Base-by-base conservation (phyloP, 2,329 filamentous ascomycete genomes). In the Davidsoniella neocaledoniae region DNA sequence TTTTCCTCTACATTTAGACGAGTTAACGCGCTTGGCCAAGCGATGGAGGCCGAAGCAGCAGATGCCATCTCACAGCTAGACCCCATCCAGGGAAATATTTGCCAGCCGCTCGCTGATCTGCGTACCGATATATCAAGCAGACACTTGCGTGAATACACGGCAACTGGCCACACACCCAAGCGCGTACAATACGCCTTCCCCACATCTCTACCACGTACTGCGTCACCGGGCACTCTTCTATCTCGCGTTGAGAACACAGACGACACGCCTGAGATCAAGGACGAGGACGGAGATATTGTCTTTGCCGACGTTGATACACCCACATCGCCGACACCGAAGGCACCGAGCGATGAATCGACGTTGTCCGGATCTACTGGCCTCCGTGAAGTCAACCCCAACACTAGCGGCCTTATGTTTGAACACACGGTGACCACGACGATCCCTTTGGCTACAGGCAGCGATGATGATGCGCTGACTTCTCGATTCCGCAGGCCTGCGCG, bases 111-210 rank as follows among this genome's bases (percentile, higher is more conserved):
- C 5, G 66, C 71, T 23, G 72, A 79, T 43, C 76, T 98, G 23
- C 78, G 86, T 6, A 71, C 78, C 16, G 73, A 77, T n/a, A 76
- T 94, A 43, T 66, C 73, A 14, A 67, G 64, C 43, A 78, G 80
- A 1, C 64, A 70, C 4, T 70, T 96, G 48, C 73, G 79, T 48
- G 87, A 95, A 61, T 96, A 96, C 62, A 70, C 77, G 37, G 76
- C 84, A 0, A 96, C 91, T 0, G 90, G 91, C 47, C 73, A 82
- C 43, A 96, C 91, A 1, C 91, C 91, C 0, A 77, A 83, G 59
- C 91, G 88, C 65, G 68, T 72, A 26, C 71, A 78, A 48, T 98
- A 96, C 64, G 71, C 77, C n/a, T 94, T 86, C 59, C 84, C 86
- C 0, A 83, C 76, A 1, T 69, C 73, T 2, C 71, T 98, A 1